These are phyloP conservation scores for Thraustochytrium sp. DNA, from an alignment of 352 stramenopile species.

Conservation along the genomic window DNA sequence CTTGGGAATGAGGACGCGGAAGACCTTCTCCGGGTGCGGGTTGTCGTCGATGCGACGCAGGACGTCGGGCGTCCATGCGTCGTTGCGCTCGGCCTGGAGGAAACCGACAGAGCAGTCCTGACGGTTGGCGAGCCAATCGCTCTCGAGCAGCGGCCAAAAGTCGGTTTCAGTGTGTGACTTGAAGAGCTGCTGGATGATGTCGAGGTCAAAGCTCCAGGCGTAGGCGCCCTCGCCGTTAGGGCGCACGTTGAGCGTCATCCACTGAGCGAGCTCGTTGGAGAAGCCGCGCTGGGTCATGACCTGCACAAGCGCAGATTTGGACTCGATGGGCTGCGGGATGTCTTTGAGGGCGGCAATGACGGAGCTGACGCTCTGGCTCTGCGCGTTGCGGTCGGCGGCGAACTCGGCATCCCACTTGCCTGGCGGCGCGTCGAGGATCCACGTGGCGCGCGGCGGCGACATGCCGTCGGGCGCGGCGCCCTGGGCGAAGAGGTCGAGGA, in stretches of 20 bases:
- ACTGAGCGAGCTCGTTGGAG: conserved; percentile 26
- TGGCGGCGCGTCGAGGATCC: conserved; percentile 7
- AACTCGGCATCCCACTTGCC: background rate
- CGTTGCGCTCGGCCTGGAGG: background rate
- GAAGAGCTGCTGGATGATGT: conserved; percentile 41
- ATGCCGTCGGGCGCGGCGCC: background rate
- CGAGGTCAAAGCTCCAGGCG: conserved; percentile 12
- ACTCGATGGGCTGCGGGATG: conserved; percentile 14
- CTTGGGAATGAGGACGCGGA: conserved; percentile 23
- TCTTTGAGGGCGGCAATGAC: background rate
- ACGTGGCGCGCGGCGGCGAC: background rate
- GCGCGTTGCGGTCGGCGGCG: background rate
- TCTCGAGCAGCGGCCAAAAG: conserved; percentile 34
- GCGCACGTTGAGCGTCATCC: conserved; percentile 39
- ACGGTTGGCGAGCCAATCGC: background rate
- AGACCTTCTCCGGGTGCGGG: conserved; percentile 10
- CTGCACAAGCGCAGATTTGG: conserved; percentile 4
- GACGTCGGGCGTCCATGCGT: background rate
- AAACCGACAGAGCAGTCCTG: background rate
- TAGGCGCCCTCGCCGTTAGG: background rate
- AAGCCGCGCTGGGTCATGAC: background rate
- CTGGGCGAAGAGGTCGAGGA: background rate
- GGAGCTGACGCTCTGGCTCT: background rate
- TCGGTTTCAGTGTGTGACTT: conserved; percentile 32
- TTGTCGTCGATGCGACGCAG: background rate